phyloP scores from a whole-genome alignment of 2,329 filamentous ascomycete genomes.

The Pseudogymnoascus sp. region DNA sequence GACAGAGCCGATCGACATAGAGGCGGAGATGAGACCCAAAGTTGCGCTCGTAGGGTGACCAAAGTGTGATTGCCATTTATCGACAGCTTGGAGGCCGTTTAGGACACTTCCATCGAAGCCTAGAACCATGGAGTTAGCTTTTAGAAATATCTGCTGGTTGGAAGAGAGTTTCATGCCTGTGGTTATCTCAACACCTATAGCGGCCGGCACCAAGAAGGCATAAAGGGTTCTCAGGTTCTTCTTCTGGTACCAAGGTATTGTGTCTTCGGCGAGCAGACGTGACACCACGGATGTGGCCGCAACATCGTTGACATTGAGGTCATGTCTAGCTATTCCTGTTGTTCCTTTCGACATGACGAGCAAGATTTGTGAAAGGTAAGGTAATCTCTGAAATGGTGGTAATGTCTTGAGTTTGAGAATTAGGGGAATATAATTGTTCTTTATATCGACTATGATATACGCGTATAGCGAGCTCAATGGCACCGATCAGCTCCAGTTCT shows the following conservation, averaged over 20 bases:
- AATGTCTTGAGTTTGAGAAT: not conserved
- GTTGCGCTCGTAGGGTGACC: slow-evolving; percentile 33
- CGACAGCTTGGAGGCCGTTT: slow-evolving; percentile 19
- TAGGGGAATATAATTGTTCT: not conserved
- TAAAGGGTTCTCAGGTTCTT: slow-evolving; percentile 19
- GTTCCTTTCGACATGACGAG: not conserved
- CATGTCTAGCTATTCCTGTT: not conserved
- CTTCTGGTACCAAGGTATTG: slow-evolving; percentile 20
- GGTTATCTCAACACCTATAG: slow-evolving; percentile 19
- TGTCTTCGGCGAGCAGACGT: slow-evolving; percentile 11
- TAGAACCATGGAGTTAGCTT: not conserved
- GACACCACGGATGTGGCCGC: not conserved
- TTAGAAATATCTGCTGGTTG: not conserved
- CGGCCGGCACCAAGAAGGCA: slow-evolving; percentile 14
- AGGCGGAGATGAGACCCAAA: slow-evolving; percentile 37
- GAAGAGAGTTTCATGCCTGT: not conserved
- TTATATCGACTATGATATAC: not conserved
- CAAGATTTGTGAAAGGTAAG: not conserved
- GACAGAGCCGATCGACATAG: slow-evolving; percentile 37
- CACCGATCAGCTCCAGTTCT: not conserved
- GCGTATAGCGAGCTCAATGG: not conserved
- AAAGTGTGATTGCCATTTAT: slow-evolving; percentile 27
- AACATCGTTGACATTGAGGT: not conserved
- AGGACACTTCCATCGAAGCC: slow-evolving; percentile 22
- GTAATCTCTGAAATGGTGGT: not conserved